These are phyloP conservation scores for Fagopyrum esculentum DNA, from an alignment of 148 eudicot species.

Conservation along the genomic window DNA sequence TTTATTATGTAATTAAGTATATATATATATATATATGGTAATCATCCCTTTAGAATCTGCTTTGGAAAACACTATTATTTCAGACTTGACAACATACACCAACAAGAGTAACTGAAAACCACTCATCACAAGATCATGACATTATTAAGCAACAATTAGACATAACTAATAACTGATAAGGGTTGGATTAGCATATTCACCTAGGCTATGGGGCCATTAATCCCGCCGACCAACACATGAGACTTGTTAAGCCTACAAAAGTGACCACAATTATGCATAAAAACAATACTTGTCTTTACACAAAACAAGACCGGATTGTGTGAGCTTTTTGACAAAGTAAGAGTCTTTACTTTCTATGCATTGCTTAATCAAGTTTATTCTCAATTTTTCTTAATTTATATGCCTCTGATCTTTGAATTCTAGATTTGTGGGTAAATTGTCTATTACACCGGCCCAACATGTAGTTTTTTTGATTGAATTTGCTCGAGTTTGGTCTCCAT, in stretches of 20 bases:
- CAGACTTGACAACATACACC: slow-evolving; percentile 50
- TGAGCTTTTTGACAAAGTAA: slow-evolving; percentile 94
- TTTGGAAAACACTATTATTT: too few species aligned
- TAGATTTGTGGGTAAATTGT: slow-evolving; percentile 68
- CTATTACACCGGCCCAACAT: slow-evolving; percentile 86
- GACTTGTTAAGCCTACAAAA: slow-evolving; percentile 71
- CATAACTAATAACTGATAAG: too few species aligned
- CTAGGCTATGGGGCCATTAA: slow-evolving; percentile 84
- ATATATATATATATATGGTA: too few species aligned
- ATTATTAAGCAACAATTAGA: too few species aligned
- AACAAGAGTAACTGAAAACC: background rate
- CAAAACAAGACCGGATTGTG: too few species aligned
- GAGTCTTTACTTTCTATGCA: slow-evolving; percentile 7
- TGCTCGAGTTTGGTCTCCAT: too few species aligned
- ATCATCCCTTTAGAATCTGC: too few species aligned
- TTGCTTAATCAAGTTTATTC: background rate
- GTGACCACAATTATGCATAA: background rate
- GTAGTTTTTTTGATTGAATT: slow-evolving; percentile 24
- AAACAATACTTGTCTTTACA: too few species aligned
- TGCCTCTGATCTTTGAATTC: too few species aligned
- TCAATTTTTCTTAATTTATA: background rate
- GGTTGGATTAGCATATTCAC: slow-evolving; percentile 20
- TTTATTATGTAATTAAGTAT: too few species aligned
- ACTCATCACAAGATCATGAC: background rate
- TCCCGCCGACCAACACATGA: slow-evolving; percentile 75